phyloP scores from a whole-genome alignment of 257 asterid species.

The Gentiana dahurica region DNA sequence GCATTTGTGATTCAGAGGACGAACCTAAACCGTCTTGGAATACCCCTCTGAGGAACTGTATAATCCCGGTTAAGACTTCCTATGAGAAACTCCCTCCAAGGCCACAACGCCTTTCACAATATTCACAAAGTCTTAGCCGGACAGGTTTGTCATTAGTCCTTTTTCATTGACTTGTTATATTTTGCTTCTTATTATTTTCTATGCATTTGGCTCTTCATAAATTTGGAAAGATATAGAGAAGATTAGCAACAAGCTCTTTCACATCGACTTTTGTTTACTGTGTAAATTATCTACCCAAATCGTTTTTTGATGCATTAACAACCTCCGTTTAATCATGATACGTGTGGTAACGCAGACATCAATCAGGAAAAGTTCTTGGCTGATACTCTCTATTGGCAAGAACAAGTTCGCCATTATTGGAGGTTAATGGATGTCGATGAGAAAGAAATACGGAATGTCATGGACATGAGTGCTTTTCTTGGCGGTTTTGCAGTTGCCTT shows the following conservation, averaged over 20 bases:
- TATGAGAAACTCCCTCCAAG: conserved; percentile 45
- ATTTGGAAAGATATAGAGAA: too few relatives aligned
- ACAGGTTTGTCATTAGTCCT: conserved; percentile 37
- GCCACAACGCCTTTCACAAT: conserved; percentile 82
- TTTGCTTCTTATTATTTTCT: not conserved
- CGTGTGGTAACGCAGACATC: conserved; percentile 34
- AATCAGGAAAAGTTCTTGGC: conserved; percentile 44
- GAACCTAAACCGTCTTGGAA: conserved; percentile 48
- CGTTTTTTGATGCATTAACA: too few relatives aligned
- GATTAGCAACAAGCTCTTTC: too few relatives aligned
- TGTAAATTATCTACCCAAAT: too few relatives aligned
- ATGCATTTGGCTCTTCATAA: not conserved
- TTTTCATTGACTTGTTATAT: not conserved
- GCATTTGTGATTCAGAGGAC: conserved; percentile 47
- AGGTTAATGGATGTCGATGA: conserved; percentile 71
- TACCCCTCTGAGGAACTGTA: conserved; percentile 46
- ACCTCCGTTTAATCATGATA: too few relatives aligned
- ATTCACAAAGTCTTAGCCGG: conserved; percentile 43
- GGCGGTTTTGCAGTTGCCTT: conserved; percentile 88
- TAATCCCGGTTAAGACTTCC: conserved; percentile 14
- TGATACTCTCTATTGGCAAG: conserved; percentile 92
- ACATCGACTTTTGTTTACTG: too few relatives aligned
- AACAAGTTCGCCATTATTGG: conserved; percentile 92
- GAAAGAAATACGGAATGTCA: conserved; percentile 59
- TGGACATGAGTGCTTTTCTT: conserved; percentile 86